A percentile compares a stretch with the other conserved stretches of the same genome.
These are phyloP conservation scores for Aspergillus alliaceus DNA, from an alignment of 2,329 filamentous ascomycete species.

Conservation along the genomic window DNA sequence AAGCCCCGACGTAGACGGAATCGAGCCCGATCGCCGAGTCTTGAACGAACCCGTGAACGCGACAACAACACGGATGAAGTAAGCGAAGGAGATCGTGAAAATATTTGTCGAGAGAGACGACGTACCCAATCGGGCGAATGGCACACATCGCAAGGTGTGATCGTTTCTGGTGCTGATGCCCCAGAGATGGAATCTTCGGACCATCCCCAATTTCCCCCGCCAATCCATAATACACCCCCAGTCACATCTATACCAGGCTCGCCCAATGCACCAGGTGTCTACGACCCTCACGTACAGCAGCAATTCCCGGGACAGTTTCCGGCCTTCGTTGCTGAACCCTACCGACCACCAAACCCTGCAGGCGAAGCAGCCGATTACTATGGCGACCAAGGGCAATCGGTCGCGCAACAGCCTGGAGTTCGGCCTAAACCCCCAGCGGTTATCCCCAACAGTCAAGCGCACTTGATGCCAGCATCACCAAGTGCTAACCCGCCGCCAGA, in stretches of 20 bases:
- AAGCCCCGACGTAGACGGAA: conserved; percentile 21
- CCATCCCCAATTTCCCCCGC: conserved; percentile 31
- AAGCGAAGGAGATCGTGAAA: conserved; percentile 14
- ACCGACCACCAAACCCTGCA: conserved; percentile 47
- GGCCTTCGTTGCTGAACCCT: conserved; percentile 45
- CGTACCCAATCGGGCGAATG: conserved; percentile 32
- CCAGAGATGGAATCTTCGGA: conserved; percentile 16
- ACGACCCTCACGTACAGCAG: conserved; percentile 52
- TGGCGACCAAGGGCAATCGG: conserved; percentile 61
- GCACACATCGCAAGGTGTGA: conserved; percentile 22
- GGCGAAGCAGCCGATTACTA: conserved; percentile 64
- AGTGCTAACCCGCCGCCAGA: conserved; percentile 57
- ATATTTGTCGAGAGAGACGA: conserved; percentile 24
- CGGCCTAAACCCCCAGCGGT: conserved; percentile 54
- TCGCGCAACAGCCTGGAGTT: conserved; percentile 60
- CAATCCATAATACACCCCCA: conserved; percentile 24
- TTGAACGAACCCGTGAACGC: conserved; percentile 22
- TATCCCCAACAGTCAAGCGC: conserved; percentile 56
- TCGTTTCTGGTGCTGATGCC: conserved; percentile 23
- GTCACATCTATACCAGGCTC: conserved; percentile 22
- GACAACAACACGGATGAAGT: conserved; percentile 22
- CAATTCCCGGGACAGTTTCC: conserved; percentile 63
- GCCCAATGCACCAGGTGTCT: conserved; percentile 24
- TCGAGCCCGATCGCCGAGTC: conserved; percentile 29
- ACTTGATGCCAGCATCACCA: conserved; percentile 55